These are phyloP conservation scores for Kodamaea hsintzibuensis DNA, from an alignment of 805 yeast species.

Conservation along the genomic window DNA sequence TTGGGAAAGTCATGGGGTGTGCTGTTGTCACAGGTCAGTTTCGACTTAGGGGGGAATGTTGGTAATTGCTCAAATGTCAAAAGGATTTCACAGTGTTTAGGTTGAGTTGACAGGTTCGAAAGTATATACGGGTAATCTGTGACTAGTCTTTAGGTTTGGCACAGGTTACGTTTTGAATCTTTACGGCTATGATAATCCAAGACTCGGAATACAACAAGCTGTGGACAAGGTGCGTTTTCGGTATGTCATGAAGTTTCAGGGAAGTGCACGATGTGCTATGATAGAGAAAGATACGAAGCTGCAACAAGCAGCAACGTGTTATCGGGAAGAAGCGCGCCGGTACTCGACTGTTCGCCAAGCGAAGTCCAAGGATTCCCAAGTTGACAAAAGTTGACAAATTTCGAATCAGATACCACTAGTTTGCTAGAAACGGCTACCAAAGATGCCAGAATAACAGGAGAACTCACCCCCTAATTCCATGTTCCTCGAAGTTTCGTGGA, in stretches of 20 bases:
- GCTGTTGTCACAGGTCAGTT: background rate
- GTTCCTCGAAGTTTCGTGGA: background rate
- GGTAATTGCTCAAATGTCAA: background rate
- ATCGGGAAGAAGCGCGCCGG: background rate
- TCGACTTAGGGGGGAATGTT: background rate
- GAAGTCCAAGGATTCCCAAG: too few relatives aligned
- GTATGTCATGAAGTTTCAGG: background rate
- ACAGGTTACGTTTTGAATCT: too few relatives aligned
- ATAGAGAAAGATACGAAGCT: background rate
- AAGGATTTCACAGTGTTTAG: background rate
- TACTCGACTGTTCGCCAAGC: background rate
- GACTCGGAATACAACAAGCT: background rate
- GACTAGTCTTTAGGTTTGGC: too few relatives aligned
- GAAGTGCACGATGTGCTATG: background rate
- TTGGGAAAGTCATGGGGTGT: background rate
- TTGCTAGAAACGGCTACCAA: too few relatives aligned
- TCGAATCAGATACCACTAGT: too few relatives aligned
- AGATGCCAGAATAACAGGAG: too few relatives aligned
- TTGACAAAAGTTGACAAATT: too few relatives aligned
- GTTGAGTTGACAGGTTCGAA: background rate
- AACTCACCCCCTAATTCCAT: background rate
- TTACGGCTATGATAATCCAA: too few relatives aligned
- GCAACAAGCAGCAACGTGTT: too few relatives aligned
- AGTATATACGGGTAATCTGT: background rate
- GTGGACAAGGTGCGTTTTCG: background rate